Evolutionary conservation across 73 alveolate genomes (phyloP).

Genomic region (Tetrahymena malaccensis): DNA sequence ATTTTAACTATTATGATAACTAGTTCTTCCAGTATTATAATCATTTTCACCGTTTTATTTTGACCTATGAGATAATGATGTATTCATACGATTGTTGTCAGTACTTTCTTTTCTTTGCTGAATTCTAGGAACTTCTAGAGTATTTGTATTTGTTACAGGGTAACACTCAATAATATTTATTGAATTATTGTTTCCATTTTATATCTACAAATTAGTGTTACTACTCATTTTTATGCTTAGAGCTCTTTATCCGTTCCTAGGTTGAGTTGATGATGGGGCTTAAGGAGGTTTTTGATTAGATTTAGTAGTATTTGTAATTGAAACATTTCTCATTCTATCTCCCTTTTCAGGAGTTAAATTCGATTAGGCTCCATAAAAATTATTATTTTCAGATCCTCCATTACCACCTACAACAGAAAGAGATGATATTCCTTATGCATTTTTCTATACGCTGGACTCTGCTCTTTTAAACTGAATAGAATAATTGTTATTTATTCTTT

Average conservation of each 20-base stretch:
- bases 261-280: background rate
- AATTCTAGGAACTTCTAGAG: background rate
- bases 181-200: background rate
- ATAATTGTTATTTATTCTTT: background rate
- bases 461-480: background rate
- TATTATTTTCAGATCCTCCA: background rate
- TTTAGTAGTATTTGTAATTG: background rate
- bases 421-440: background rate
- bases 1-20: background rate
- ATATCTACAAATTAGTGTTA: background rate
- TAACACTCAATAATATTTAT: background rate
- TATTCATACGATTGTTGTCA: background rate
- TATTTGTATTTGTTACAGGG: background rate
- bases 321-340: background rate
- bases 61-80: background rate
- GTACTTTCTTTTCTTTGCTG: background rate
- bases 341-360: background rate
- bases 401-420: background rate
- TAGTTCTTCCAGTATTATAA: background rate
- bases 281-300: background rate
- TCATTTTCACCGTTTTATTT: background rate
- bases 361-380: background rate
- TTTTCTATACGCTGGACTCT: background rate
- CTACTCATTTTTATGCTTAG: background rate
- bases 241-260: background rate